A percentile compares a stretch with the other conserved stretches of the same genome.
These are phyloP conservation scores for Allium cepa DNA, from an alignment of 106 monocot genomes.

Conservation along the genomic window DNA sequence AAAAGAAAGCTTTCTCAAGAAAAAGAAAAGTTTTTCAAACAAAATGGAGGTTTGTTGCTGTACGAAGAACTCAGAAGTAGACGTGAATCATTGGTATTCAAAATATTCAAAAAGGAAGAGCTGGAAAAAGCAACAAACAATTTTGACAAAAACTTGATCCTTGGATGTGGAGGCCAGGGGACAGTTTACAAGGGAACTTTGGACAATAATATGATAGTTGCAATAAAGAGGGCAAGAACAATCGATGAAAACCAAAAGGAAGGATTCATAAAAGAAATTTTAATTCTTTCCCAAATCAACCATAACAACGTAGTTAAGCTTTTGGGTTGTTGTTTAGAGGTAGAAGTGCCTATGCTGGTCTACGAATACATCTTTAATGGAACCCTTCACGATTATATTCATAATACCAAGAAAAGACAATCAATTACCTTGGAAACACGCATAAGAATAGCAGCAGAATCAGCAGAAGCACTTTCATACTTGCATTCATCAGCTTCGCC, in stretches of 20 bases:
- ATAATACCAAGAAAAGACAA: neutral
- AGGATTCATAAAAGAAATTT: constrained; percentile 41
- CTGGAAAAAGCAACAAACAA: constrained; percentile 21
- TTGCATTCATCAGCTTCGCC: constrained; percentile 25
- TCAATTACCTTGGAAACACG: constrained; percentile 14
- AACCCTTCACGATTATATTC: constrained; percentile 12
- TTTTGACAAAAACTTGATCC: constrained; percentile 16
- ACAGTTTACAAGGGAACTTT: constrained; percentile 31
- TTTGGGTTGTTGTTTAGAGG: constrained; percentile 45
- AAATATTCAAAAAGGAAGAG: constrained; percentile 5
- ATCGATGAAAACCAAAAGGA: constrained; percentile 35
- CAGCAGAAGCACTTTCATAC: constrained; percentile 35
- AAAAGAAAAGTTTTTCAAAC: constrained; percentile 14
- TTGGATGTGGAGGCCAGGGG: constrained; percentile 44
- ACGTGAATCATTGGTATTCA: neutral
- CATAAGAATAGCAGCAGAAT: constrained; percentile 27
- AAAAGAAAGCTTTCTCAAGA: constrained; percentile 3
- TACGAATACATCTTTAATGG: constrained; percentile 45
- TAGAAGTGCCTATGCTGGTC: constrained; percentile 35
- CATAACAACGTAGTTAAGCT: constrained; percentile 46
- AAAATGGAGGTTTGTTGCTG: constrained; percentile 24
- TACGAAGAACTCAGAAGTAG: constrained; percentile 14
- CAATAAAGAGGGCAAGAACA: constrained; percentile 35
- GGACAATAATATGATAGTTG: constrained; percentile 10
- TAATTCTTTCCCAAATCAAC: constrained; percentile 38